These are phyloP conservation scores for Punctularia strigosozonata DNA, from an alignment of 768 basidiomycete genomes.

Conservation along the genomic window DNA sequence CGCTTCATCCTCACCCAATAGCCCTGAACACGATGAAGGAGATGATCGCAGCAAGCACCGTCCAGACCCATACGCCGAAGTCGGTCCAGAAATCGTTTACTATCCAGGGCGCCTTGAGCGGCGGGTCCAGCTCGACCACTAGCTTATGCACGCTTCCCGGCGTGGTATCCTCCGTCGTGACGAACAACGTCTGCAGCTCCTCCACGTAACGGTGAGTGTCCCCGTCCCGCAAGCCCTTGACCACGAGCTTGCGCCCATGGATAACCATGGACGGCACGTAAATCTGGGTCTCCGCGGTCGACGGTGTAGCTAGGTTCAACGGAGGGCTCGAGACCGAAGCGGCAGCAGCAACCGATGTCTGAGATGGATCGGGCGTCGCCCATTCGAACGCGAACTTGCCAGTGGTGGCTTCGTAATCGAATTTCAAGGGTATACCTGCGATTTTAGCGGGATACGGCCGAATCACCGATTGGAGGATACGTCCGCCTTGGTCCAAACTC, in stretches of 20 bases:
- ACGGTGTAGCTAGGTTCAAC: conserved; percentile 22
- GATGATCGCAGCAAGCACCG: conserved; percentile 20
- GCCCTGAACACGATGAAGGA: conserved; percentile 15
- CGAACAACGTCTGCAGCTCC: conserved; percentile 60
- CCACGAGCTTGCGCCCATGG: conserved; percentile 41
- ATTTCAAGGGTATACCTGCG: conserved; percentile 67
- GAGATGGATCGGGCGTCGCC: conserved; percentile 33
- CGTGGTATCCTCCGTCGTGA: conserved; percentile 31
- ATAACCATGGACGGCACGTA: conserved; percentile 61
- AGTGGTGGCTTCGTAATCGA: conserved; percentile 69
- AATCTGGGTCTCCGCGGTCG: conserved; percentile 70
- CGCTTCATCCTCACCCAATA: too few species aligned
- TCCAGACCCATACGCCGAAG: conserved; percentile 22
- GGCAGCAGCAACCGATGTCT: too few species aligned
- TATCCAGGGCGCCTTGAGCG: conserved; percentile 34
- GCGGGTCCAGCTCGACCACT: conserved; percentile 43
- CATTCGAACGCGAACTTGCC: conserved; percentile 59
- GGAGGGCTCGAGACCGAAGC: conserved; percentile 21
- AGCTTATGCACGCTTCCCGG: conserved; percentile 39
- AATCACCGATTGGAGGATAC: conserved; percentile 69
- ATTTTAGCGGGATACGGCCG: conserved; percentile 89
- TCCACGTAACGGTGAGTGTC: conserved; percentile 53
- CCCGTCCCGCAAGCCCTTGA: conserved; percentile 39
- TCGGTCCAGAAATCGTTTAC: conserved; percentile 64
- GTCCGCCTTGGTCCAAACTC: conserved; percentile 73